phyloP scores from a whole-genome alignment of 2,329 filamentous ascomycete species.

The Lasiodiplodia gonubiensis region DNA sequence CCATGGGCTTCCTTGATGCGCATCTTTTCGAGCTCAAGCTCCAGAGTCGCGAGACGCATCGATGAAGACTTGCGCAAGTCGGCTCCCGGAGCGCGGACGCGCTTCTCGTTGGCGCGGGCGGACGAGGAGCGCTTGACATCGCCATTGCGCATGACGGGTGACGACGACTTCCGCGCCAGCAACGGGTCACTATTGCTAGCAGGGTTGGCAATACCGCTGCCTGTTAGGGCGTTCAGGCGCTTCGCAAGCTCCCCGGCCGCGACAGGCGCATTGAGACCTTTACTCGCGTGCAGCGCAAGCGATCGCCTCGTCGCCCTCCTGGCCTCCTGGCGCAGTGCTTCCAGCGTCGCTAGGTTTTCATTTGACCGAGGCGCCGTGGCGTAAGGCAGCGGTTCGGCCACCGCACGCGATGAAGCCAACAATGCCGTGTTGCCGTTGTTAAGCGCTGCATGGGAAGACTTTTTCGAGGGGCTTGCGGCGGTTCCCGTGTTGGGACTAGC shows the following conservation, averaged over 20 bases:
- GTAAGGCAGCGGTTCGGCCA: neutral
- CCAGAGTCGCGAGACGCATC: neutral
- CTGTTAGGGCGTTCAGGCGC: neutral
- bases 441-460: neutral
- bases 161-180: too few relatives aligned
- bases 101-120: neutral
- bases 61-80: neutral
- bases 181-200: too few relatives aligned
- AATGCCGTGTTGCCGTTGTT: neutral
- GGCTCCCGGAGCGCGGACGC: neutral
- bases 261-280: neutral
- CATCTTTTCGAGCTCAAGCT: neutral
- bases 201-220: neutral
- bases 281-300: neutral
- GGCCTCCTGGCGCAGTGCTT: slow-evolving; percentile 2
- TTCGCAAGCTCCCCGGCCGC: slow-evolving; percentile 4
- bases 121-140: neutral
- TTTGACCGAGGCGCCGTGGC: neutral
- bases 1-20: neutral
- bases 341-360: neutral
- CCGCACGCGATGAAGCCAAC: neutral
- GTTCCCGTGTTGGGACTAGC: slow-evolving; percentile 1
- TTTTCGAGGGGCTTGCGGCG: neutral
- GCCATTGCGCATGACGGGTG: too few relatives aligned
- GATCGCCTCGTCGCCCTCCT: neutral